A percentile compares a stretch with the other conserved stretches of the same genome.
Conservation (phyloP, 2,329 filamentous ascomycete genomes). For the Botrytis pseudocinerea region DNA sequence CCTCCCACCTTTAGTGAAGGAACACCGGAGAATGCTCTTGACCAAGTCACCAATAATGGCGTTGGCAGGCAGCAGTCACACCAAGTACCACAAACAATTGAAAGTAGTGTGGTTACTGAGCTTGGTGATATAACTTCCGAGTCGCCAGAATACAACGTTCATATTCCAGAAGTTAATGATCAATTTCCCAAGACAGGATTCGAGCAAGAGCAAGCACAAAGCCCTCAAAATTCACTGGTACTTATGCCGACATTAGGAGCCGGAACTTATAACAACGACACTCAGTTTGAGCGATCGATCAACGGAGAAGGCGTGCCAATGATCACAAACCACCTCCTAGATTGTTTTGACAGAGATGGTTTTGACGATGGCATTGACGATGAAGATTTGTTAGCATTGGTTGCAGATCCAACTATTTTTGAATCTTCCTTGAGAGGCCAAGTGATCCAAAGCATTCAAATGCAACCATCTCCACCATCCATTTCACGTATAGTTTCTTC, state of each 20-base stretch:
- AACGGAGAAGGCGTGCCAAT: constrained; percentile 9
- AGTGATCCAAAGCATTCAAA: background rate
- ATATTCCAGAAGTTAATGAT: background rate
- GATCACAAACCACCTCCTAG: background rate
- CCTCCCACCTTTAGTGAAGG: constrained; percentile 26
- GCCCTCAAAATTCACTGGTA: background rate
- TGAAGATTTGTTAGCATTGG: constrained; percentile 32
- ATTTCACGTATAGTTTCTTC: background rate
- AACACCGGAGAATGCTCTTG: background rate
- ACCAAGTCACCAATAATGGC: background rate
- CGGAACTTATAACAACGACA: background rate
- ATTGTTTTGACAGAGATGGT: constrained; percentile 24
- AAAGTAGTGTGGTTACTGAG: background rate
- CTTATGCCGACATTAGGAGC: background rate
- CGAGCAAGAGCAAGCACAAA: background rate
- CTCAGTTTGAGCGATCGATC: constrained; percentile 25
- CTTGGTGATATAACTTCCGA: background rate
- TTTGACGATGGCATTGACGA: constrained; percentile 36
- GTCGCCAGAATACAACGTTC: background rate
- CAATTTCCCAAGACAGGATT: background rate
- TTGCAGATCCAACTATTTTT: constrained; percentile 21
- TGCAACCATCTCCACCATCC: background rate
- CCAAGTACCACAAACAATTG: background rate
- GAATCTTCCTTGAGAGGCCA: background rate
- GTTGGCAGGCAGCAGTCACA: background rate